These are phyloP conservation scores for Saccharum officinarum DNA, from an alignment of 176 grass and related monocot genomes.

Conservation along the genomic window DNA sequence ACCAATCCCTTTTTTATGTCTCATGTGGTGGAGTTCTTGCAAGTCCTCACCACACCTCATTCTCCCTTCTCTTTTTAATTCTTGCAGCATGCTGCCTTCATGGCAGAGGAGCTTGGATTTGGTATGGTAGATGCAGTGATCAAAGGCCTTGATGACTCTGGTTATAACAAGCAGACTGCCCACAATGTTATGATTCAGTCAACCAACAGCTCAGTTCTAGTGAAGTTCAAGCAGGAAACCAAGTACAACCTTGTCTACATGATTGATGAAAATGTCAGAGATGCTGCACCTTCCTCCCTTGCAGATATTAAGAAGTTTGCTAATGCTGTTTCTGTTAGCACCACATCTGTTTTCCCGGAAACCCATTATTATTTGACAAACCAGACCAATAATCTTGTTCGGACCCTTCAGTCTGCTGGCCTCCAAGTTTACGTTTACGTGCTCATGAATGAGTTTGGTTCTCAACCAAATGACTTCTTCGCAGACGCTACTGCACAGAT, in stretches of 20 bases:
- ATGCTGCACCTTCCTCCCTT: conserved; percentile 53
- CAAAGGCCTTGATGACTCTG: conserved; percentile 56
- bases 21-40: neutral
- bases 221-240: conserved; percentile 75
- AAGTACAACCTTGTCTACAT: conserved; percentile 85
- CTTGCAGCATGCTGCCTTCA: conserved; percentile 73
- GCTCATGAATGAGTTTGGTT: conserved; percentile 76
- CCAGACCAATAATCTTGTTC: conserved; percentile 55
- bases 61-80: neutral
- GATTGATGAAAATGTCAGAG: conserved; percentile 60
- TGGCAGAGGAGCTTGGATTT: conserved; percentile 70
- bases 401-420: conserved; percentile 50
- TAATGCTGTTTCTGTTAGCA: conserved; percentile 53
- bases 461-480: conserved; percentile 77
- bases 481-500: conserved; percentile 67
- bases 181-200: conserved; percentile 80
- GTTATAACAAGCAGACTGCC: conserved; percentile 66
- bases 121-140: conserved; percentile 66
- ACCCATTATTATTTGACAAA: conserved; percentile 25
- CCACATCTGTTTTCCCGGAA: conserved; percentile 45
- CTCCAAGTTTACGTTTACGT: conserved; percentile 70
- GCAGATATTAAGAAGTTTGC: conserved; percentile 81
- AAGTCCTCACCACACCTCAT: neutral
- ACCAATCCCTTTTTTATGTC: neutral
- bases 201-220: conserved; percentile 71